Base-by-base conservation (phyloP, 495 filamentous ascomycete genomes). In the Daldinia vernicosa region DNA sequence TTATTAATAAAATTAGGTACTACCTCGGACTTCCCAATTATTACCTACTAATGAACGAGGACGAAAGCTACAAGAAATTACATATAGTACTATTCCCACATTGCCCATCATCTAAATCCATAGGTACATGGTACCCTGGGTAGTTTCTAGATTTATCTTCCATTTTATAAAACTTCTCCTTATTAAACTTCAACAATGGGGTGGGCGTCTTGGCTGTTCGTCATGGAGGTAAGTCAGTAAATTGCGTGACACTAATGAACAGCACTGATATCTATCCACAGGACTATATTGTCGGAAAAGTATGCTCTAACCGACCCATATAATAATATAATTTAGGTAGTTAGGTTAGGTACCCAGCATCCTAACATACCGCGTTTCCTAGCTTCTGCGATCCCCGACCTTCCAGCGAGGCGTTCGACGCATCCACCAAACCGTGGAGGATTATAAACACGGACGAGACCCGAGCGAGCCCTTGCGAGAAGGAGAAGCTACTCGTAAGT, bases 401-500 rank as follows among this genome's bases (percentile, higher is more conserved):
- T 84, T 83, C 65, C 82, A 82, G 43, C 77, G 74, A 51, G 78
- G 78, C 30, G 82, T 84, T 26, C 77, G 74, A 35, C 70, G 76
- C 4, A 78, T 84, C 32, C 81, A 84, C 32, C 72, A 74, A 9
- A 74, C 70, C 6, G 74, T 84, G 24, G 64, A 83, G 33, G 77
- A 83, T 37, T 39, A 73, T n/a, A 72, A 77, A 40, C 54, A 82
- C 53, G 82, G 80, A 7, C 79, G 81, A 5, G 70, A 82, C 57
- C 81, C 81, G 9, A 75, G 66, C 64, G 82, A 83, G 30, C 81
- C 82, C 28, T 43, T 84, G 9, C 70, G 77, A 12, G 77, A 71
- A 15, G 82, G 82, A 24, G 82, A 84, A 50, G 82, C 82, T 22
- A 82, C 81, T 32, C 77, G 77, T 80, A 63, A 22, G 62, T 53